A percentile compares a stretch with the other conserved stretches of the same genome.
phyloP scores from a whole-genome alignment of 2,329 filamentous ascomycete genomes.

The Calonectria pseudoturangicola region DNA sequence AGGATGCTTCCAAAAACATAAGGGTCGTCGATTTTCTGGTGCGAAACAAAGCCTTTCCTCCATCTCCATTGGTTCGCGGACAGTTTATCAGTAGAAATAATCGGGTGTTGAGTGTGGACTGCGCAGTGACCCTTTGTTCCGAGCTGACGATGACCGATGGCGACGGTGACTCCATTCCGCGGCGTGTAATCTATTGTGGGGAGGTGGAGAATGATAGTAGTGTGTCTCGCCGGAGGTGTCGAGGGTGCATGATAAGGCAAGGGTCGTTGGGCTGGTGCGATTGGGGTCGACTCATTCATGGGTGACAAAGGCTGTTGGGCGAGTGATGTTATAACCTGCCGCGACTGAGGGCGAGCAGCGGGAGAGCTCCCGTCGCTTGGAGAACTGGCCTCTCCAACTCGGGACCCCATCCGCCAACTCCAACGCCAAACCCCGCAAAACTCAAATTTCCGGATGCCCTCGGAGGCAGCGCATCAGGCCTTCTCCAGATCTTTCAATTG shows the following conservation, averaged over 20 bases:
- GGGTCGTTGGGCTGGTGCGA: neutral
- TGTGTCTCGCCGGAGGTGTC: neutral
- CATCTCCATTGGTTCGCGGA: neutral
- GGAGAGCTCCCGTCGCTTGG: neutral
- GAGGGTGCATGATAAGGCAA: constrained; percentile 16
- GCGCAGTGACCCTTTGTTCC: neutral
- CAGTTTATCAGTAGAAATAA: neutral
- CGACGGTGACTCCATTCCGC: constrained; percentile 1
- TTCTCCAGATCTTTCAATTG: constrained; percentile 14
- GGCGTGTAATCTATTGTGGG: constrained; percentile 14
- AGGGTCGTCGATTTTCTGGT: neutral
- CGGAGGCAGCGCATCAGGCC: neutral
- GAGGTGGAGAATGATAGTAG: constrained; percentile 8
- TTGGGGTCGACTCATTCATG: constrained; percentile 13
- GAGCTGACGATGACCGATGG: neutral
- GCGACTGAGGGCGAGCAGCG: neutral
- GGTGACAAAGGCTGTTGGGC: constrained; percentile 15
- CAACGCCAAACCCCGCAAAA: constrained; percentile 16
- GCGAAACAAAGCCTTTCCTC: neutral
- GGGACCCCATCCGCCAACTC: neutral
- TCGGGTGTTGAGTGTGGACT: neutral
- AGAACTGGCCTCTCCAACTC: constrained; percentile 2
- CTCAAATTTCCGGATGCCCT: neutral
- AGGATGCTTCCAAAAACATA: neutral
- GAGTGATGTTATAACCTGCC: constrained; percentile 7